Evolutionary conservation across 768 basidiomycete species (phyloP), one percentile per base, ranked within the genome.

Genomic region (Lactarius sp.): DNA sequence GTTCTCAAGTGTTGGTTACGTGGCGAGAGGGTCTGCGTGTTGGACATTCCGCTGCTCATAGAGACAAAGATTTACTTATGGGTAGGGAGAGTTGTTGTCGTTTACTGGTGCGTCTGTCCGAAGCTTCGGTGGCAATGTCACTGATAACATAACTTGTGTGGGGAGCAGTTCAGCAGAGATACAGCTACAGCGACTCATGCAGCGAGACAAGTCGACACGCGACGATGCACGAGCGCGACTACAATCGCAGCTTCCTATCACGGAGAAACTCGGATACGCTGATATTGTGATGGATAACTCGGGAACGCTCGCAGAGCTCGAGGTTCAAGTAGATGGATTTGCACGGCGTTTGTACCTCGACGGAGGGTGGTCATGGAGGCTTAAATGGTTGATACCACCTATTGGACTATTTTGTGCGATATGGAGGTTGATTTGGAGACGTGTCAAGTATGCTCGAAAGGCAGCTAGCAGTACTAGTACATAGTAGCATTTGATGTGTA

Each of bases 1-100:
- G 81, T 95, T 4, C 52, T 93, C 55, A 76, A 77, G 61, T 77
- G 78, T 61, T 99, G 95, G 93, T 53, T 93, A 52, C 76, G 75
- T 46, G 96, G 97, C 7, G 78, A 92, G 69, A 87, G 82, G 71
- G 78, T 89, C 44, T 91, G 88, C 65, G 80, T 98, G 2, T 75
- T 98, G 68, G 97, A 98, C 73, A 90, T 97, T 6, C 97, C 97
- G 37, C 75, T 98, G 56, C 77, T 99, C 60, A 87, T 99, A 61
- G 97, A 99, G 73, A 86, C 90, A 0, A 87, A 87, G 2, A 71
- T 98, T 42, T 93, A 88, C 84, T 84, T 81, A 70, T 88, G 83
- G 81, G 88, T 94, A 51, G 94, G 87, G 4, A 81, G 82, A 65
- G 85, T 98, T 27, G 80, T 94, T 3, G 87, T 99, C 10, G 94